These are phyloP conservation scores for Talaromyces sp. DNA, from an alignment of 2,329 filamentous ascomycete genomes.

Conservation along the genomic window DNA sequence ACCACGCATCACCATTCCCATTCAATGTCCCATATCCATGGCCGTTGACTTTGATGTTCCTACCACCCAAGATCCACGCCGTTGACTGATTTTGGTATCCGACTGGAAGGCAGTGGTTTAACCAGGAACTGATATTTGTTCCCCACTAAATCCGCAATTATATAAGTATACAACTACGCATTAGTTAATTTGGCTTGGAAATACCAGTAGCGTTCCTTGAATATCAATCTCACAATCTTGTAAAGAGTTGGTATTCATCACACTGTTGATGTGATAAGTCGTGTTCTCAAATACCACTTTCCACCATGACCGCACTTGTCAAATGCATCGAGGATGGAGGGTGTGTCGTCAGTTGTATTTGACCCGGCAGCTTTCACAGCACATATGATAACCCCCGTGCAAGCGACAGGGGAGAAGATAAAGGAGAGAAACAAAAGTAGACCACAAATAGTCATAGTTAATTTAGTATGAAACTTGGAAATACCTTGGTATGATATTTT, in stretches of 20 bases:
- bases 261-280: constrained; percentile 46
- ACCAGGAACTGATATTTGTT: constrained; percentile 45
- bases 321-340: constrained; percentile 50
- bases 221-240: constrained; percentile 47
- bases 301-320: constrained; percentile 46
- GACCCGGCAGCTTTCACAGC: constrained; percentile 15
- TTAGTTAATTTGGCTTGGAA: background rate
- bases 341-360: constrained; percentile 43
- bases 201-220: constrained; percentile 44
- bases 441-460: background rate
- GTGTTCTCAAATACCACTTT: constrained; percentile 48
- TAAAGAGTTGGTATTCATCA: constrained; percentile 48
- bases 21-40: constrained; percentile 46
- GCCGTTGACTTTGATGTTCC: constrained; percentile 46
- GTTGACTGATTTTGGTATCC: constrained; percentile 49
- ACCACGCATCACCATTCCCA: constrained; percentile 45
- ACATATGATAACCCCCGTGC: constrained; percentile 5
- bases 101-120: constrained; percentile 42
- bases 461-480: rapidly evolving
- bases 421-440: background rate
- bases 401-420: background rate
- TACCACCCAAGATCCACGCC: constrained; percentile 49
- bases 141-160: constrained; percentile 22
- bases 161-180: background rate
- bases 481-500: background rate